phyloP scores from a whole-genome alignment of 225 moss, liverwort and hornwort genomes.

The Antitrichia curtipendula region DNA sequence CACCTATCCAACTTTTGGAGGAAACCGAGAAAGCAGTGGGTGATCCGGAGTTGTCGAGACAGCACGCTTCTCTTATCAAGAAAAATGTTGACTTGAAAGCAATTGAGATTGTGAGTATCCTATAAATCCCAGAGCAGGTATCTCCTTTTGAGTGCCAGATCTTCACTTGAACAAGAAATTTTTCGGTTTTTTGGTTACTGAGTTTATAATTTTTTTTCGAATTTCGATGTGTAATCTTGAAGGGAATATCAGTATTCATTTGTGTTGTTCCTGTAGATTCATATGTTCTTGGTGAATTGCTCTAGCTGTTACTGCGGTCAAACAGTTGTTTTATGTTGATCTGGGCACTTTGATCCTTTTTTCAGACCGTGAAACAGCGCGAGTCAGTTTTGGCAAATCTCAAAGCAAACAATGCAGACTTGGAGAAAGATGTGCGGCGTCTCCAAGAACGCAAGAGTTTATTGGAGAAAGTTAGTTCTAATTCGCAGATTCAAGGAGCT shows the following conservation, averaged over 20 bases:
- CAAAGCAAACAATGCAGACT: slow-evolving; percentile 74
- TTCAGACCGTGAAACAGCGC: slow-evolving; percentile 48
- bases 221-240: background rate
- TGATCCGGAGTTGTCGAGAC: slow-evolving; percentile 68
- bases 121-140: background rate
- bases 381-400: slow-evolving; percentile 50
- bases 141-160: background rate
- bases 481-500: background rate
- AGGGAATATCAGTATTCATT: background rate
- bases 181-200: background rate
- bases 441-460: slow-evolving; percentile 65
- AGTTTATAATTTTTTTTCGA: background rate
- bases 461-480: slow-evolving; percentile 47
- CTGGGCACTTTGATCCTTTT: background rate
- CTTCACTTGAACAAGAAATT: background rate
- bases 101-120: slow-evolving; percentile 49
- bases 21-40: slow-evolving; percentile 99
- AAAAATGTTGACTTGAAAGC: slow-evolving; percentile 62
- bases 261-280: background rate
- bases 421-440: slow-evolving; percentile 80
- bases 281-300: background rate
- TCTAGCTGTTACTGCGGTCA: background rate
- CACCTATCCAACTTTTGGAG: slow-evolving; percentile 77
- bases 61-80: slow-evolving; percentile 47
- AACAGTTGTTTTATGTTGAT: background rate